Evolutionary conservation across 73 alveolate genomes (phyloP).

Genomic region (Tetrahymena borealis): DNA sequence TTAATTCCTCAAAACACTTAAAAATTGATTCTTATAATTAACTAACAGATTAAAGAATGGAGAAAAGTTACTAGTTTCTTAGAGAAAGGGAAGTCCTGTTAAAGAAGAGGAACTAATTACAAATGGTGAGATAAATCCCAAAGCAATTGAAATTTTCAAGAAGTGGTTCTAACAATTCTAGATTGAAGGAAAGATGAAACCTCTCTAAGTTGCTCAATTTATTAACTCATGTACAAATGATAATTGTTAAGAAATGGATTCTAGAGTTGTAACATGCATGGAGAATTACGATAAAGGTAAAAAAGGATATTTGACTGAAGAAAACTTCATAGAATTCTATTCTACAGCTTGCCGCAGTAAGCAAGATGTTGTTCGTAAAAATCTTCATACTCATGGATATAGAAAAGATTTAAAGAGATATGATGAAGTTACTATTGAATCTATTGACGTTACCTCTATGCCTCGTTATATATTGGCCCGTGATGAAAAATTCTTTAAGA

Average conservation of each 20-base stretch:
- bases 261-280: slow-evolving; percentile 46
- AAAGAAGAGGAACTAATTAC: slow-evolving; percentile 15
- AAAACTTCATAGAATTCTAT: slow-evolving; percentile 62
- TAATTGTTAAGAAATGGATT: slow-evolving; percentile 53
- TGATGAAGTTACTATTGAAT: slow-evolving; percentile 31
- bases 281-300: slow-evolving; percentile 52
- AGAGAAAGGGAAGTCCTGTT: slow-evolving; percentile 2
- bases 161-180: slow-evolving; percentile 59
- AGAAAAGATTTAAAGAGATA: slow-evolving; percentile 61
- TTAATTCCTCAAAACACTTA: slow-evolving; percentile 14
- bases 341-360: slow-evolving; percentile 43
- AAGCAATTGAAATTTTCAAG: slow-evolving; percentile 53
- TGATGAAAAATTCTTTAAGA: slow-evolving; percentile 52
- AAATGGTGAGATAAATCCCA: slow-evolving; percentile 32
- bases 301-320: slow-evolving; percentile 49
- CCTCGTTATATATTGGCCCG: slow-evolving; percentile 71
- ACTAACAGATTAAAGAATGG: slow-evolving; percentile 43
- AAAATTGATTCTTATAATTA: slow-evolving; percentile 7
- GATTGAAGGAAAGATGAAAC: slow-evolving; percentile 58
- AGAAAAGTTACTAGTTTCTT: slow-evolving; percentile 2
- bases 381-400: slow-evolving; percentile 53
- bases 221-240: slow-evolving; percentile 73
- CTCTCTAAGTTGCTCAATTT: slow-evolving; percentile 56
- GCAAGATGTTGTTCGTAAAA: slow-evolving; percentile 69
- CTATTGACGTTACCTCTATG: slow-evolving; percentile 25